Evolutionary conservation across 306 rosid species (phyloP).

Genomic region (Coriaria nepalensis): DNA sequence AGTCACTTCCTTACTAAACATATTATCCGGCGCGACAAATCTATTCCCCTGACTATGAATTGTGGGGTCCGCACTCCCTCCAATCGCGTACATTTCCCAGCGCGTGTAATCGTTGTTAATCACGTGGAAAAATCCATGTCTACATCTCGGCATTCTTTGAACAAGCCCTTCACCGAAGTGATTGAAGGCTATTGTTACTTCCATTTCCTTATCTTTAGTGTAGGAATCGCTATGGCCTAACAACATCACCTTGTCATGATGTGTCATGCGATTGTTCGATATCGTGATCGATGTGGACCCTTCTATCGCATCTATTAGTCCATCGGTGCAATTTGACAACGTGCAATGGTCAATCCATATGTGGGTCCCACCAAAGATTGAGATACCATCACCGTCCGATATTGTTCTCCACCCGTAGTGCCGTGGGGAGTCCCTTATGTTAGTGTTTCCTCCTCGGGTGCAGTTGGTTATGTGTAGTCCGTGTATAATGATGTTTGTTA

Average conservation of each 20-base stretch:
- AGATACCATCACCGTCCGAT: slow-evolving; percentile 83
- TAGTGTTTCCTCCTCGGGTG: slow-evolving; percentile 67
- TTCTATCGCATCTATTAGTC: slow-evolving; percentile 61
- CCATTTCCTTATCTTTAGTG: slow-evolving; percentile 72
- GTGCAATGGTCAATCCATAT: slow-evolving; percentile 83
- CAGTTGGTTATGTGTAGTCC: slow-evolving; percentile 64
- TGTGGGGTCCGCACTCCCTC: slow-evolving; percentile 80
- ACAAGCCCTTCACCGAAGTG: slow-evolving; percentile 90
- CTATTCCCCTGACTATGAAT: slow-evolving; percentile 81
- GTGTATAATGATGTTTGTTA: slow-evolving; percentile 61
- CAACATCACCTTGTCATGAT: slow-evolving; percentile 80
- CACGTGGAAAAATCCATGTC: slow-evolving; percentile 88
- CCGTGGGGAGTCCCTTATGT: slow-evolving; percentile 56
- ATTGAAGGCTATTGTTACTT: slow-evolving; percentile 73
- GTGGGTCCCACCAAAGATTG: slow-evolving; percentile 82
- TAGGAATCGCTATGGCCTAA: slow-evolving; percentile 69
- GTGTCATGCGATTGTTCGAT: slow-evolving; percentile 86
- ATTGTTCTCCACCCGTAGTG: slow-evolving; percentile 77
- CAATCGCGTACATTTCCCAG: slow-evolving; percentile 95
- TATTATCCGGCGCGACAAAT: slow-evolving; percentile 52
- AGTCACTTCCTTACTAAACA: slow-evolving; percentile 85
- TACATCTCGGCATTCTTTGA: slow-evolving; percentile 90
- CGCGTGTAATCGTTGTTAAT: slow-evolving; percentile 93
- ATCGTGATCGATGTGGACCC: slow-evolving; percentile 68
- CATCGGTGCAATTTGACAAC: slow-evolving; percentile 60